Conservation (phyloP, 768 basidiomycete genomes). For the Mycena belliarum region DNA sequence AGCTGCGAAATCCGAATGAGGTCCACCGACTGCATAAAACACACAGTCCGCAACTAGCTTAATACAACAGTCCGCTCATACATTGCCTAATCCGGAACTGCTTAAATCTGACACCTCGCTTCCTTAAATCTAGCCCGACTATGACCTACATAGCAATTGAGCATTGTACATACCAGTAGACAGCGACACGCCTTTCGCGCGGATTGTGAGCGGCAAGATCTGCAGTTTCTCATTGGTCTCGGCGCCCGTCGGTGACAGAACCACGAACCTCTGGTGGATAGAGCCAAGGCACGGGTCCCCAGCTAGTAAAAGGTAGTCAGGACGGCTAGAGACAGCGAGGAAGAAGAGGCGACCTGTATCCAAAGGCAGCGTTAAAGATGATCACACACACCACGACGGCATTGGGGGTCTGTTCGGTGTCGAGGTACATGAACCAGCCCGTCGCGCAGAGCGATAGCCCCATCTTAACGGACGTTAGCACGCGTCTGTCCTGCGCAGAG, state of each 20-base stretch:
- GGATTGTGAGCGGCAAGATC: slow-evolving; percentile 86
- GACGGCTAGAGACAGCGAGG: not conserved
- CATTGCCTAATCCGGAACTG: no score
- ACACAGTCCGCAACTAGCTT: no score
- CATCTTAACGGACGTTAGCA: slow-evolving; percentile 54
- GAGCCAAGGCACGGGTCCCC: slow-evolving; percentile 88
- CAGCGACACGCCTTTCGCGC: slow-evolving; percentile 91
- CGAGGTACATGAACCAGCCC: slow-evolving; percentile 93
- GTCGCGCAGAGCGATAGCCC: slow-evolving; percentile 74
- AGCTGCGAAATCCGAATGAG: no score
- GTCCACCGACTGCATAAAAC: no score
- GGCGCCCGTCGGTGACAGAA: not conserved
- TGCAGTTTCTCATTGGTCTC: slow-evolving; percentile 26
- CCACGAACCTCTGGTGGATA: slow-evolving; percentile 72
- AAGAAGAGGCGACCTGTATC: slow-evolving; percentile 60
- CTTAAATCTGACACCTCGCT: no score
- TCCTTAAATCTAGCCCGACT: no score
- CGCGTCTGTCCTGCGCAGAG: not conserved
- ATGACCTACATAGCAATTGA: no score
- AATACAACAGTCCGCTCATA: no score
- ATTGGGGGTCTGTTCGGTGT: slow-evolving; percentile 78
- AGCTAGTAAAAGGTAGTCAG: slow-evolving; percentile 37
- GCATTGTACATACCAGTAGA: slow-evolving; percentile 82
- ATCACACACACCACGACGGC: slow-evolving; percentile 89
- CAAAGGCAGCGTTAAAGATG: slow-evolving; percentile 90